Evolutionary conservation across 306 rosid genomes (phyloP), one percentile per base, ranked within the genome.

Genomic region (Trifolium dubium): DNA sequence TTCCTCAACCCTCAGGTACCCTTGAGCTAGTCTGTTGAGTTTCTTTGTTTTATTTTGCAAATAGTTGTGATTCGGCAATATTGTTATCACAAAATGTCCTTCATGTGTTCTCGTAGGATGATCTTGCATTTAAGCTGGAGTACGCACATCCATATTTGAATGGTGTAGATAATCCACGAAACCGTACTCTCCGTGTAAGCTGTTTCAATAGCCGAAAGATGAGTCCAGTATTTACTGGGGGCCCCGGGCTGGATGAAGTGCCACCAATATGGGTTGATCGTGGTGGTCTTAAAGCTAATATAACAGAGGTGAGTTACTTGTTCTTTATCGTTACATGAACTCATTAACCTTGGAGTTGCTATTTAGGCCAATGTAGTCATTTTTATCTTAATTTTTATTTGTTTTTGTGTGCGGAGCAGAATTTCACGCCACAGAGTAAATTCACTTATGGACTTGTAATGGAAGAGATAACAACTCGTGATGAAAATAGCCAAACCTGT

Each of bases 231-330:
- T 94, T 94, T 83, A 94, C 92, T 31, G 97, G 95, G 37, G 99
- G 99, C 4, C 99, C 99, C 10, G 97, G 99, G 73, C 83, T 87
- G 65, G 96, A 94, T 79, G 99, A 94, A 83, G 97, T 94, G 18
- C 97, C 99, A 15, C 97, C 97, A 5, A 85, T 94, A 73, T 89
- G 95, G 99, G 95, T 94, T 47, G 99, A 94, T 80, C 96, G 97
- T 53, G 89, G 90, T 55, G 99, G 99, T 1, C 66, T 83, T 44
- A 94, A 94, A 86, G 88, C 96, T 63, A 94, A 92, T 82, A 84
- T 94, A 46, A 94, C 95, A 17, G 99, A 94, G 96, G 99, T 89
- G 74, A 47, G 71, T 17, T 47, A 28, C 13, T 23, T 2, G 50
- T 55, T 71, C 47, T 71, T 71, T 67, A 34, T 15, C 10, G 4